phyloP scores from a whole-genome alignment of 2,329 filamentous ascomycete species.

The Xylariales sp. region DNA sequence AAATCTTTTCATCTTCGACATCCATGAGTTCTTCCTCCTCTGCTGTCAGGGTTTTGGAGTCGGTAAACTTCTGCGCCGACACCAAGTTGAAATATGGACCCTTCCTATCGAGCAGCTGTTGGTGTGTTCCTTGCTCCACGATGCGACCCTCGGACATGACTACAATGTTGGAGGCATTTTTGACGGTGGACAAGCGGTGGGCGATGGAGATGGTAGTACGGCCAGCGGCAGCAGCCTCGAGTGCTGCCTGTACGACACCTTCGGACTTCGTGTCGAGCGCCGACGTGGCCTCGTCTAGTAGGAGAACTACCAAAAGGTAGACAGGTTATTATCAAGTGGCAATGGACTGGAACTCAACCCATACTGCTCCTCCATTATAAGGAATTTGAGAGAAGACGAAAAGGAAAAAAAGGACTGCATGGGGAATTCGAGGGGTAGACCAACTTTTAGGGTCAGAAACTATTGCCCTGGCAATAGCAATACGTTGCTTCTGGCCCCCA shows the following conservation, averaged over 20 bases:
- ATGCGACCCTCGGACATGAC: slow-evolving; percentile 84
- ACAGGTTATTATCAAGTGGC: no score
- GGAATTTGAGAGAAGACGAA: no score
- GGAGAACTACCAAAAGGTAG: no score
- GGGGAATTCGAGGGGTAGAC: no score
- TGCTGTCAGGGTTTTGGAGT: background rate
- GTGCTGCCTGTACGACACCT: slow-evolving; percentile 70
- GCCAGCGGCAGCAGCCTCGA: slow-evolving; percentile 45
- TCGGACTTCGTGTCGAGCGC: slow-evolving; percentile 70
- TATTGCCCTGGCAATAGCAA: slow-evolving; percentile 84
- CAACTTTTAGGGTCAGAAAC: slow-evolving; percentile 80
- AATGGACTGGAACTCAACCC: no score
- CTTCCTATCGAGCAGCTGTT: slow-evolving; percentile 37
- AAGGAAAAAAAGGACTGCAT: no score
- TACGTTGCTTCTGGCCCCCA: slow-evolving; percentile 87
- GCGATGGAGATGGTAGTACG: slow-evolving; percentile 58
- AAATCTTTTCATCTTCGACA: background rate
- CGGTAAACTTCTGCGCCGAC: background rate
- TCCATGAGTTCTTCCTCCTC: background rate
- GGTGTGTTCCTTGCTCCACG: slow-evolving; percentile 75
- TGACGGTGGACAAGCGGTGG: slow-evolving; percentile 81
- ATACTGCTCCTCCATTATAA: no score
- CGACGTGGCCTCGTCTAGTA: slow-evolving; percentile 74
- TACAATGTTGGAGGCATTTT: slow-evolving; percentile 87
- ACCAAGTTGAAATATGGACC: background rate